Base-by-base conservation (phyloP, 1,284 basidiomycete species). In the Pseudozyma pruni region DNA sequence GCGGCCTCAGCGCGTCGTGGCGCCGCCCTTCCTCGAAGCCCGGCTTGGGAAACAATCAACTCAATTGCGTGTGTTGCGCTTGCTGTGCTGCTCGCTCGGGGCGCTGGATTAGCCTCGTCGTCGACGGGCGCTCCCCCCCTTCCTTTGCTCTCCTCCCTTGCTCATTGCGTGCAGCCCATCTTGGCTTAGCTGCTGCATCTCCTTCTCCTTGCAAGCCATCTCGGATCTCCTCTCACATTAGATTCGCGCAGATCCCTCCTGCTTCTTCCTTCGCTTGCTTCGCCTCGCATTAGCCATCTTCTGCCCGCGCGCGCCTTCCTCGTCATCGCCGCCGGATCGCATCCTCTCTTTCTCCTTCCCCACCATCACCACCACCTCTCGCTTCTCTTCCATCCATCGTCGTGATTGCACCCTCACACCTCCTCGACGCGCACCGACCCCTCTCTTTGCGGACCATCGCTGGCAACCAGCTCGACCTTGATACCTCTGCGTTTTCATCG, bases 101-200 rank as follows among this genome's bases (percentile, higher is more conserved):
- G 27, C 27, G 6, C 27, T 29, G 27, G 7, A n/a, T n/a, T n/a
- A 29, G 27, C 27, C 27, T 29, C 27, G 7, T 29, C 27, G 7
- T 29, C 27, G n/a, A n/a, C n/a, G n/a, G n/a, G n/a, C n/a, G n/a
- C 27, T 29, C 27, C 27, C 33, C 7, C n/a, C 39, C 40, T 34
- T 31, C 32, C 25, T 42, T 32, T 10, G 11, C 10, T 10, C 29
- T 40, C 35, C 13, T 23, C 38, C 45, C 33, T 47, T 55, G 39
- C 44, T 48, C 41, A n/a, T 42, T n/a, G 31, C 38, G 32, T 55
- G 45, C 53, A 47, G 38, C 32, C 27, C n/a, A n/a, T n/a, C 27
- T 29, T 27, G 34, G 22, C 38, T 27, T 42, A 37, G 53, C 60
- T 56, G 51, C 35, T 63, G 48, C 54, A 38, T 49, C 34, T 45